A percentile compares a stretch with the other conserved stretches of the same genome.
phyloP scores from a whole-genome alignment of 352 stramenopile genomes.

The Pythium aphanidermatum region DNA sequence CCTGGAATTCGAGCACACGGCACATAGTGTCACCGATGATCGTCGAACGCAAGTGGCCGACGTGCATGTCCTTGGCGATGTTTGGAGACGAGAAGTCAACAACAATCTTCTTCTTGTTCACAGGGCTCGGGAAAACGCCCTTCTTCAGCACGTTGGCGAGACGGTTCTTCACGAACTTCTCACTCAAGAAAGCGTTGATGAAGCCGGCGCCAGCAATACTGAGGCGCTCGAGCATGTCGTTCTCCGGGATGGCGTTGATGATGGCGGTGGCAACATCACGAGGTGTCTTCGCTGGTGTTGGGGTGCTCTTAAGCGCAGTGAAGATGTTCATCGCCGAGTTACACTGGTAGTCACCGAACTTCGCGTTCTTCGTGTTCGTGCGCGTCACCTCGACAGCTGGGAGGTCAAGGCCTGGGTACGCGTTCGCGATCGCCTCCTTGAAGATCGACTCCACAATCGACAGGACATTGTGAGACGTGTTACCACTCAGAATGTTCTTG shows the following conservation, averaged over 20 bases:
- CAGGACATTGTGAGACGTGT: conserved; percentile 74
- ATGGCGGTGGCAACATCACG: conserved; percentile 89
- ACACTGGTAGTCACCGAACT: conserved; percentile 97
- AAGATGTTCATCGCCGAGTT: conserved; percentile 97
- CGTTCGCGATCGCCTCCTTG: conserved; percentile 54
- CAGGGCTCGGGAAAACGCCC: conserved; percentile 78
- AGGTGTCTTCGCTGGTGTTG: conserved; percentile 62
- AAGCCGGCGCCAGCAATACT: conserved; percentile 95
- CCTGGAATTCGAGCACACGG: conserved; percentile 84
- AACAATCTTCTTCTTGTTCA: conserved; percentile 61
- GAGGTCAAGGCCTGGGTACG: conserved; percentile 52
- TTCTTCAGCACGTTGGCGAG: conserved; percentile 63
- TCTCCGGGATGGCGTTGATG: conserved; percentile 76
- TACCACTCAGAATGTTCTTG: conserved; percentile 34
- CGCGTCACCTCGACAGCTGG: conserved; percentile 60
- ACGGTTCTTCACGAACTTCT: conserved; percentile 74
- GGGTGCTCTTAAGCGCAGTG: conserved; percentile 91
- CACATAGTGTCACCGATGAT: conserved; percentile 86
- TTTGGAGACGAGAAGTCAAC: conserved; percentile 86
- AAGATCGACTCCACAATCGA: conserved; percentile 75
- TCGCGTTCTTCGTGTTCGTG: conserved; percentile 74
- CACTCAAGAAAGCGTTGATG: conserved; percentile 95
- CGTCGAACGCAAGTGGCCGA: conserved; percentile 89
- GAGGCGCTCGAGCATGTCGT: conserved; percentile 86
- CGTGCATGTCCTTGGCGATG: conserved; percentile 88